phyloP scores from a whole-genome alignment of 495 filamentous ascomycete genomes.

The Penicillium subrubescens region DNA sequence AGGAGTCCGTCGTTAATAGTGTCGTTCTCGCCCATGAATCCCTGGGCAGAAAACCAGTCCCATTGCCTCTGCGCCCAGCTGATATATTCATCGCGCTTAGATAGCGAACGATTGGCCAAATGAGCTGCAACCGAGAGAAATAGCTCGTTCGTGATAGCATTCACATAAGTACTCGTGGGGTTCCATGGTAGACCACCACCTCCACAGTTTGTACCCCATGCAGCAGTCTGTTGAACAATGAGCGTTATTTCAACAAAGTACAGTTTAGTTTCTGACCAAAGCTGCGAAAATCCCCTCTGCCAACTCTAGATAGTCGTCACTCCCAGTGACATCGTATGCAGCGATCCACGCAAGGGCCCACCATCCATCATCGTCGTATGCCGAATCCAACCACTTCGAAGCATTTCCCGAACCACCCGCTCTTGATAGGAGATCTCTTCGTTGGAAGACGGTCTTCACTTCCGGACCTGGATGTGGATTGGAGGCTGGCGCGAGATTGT shows the following conservation, averaged over 20 bases:
- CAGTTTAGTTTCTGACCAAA: conserved; percentile 38
- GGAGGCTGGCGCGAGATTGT: conserved; percentile 28
- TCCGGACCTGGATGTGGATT: conserved; percentile 30
- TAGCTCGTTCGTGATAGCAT: conserved; percentile 76
- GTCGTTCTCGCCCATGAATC: conserved; percentile 64
- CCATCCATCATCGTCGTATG: conserved; percentile 74
- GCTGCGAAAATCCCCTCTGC: conserved; percentile 63
- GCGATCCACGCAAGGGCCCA: conserved; percentile 70
- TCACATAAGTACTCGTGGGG: conserved; percentile 59
- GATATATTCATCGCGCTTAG: conserved; percentile 54
- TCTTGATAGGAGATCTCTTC: not conserved
- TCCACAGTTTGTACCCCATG: conserved; percentile 47
- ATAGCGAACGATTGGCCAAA: conserved; percentile 64
- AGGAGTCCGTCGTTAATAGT: conserved; percentile 73
- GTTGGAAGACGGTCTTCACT: conserved; percentile 2
- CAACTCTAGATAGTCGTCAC: conserved; percentile 53
- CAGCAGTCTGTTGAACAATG: conserved; percentile 32
- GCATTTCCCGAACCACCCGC: conserved; percentile 21
- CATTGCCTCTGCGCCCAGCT: conserved; percentile 59
- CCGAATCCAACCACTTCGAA: conserved; percentile 57
- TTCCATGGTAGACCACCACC: conserved; percentile 69
- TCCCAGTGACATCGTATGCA: conserved; percentile 62
- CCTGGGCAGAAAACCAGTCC: conserved; percentile 67
- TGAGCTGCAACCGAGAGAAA: conserved; percentile 71
- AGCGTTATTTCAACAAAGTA: not conserved